Evolutionary conservation across 495 filamentous ascomycete genomes (phyloP), one percentile per base, ranked within the genome.

Genomic region (Xylaria acuta): DNA sequence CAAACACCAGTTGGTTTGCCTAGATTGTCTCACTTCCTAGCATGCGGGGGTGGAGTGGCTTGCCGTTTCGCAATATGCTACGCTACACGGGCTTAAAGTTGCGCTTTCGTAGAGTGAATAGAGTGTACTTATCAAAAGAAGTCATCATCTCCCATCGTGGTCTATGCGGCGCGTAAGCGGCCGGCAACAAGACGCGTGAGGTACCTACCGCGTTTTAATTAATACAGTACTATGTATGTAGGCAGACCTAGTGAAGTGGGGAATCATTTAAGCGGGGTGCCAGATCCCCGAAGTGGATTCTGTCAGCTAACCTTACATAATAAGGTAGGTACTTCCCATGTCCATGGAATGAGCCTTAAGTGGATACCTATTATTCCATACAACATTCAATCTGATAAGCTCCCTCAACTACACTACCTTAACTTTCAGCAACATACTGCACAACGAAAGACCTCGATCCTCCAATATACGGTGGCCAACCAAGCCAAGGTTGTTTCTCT

Each of bases 131-230:
- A 60, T 60, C 34, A 60, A 22, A 60, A 38, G 30, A 38, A 60
- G 58, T 60, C 32, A 60, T 22, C 58, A 36, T 59, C 59, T 25
- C 59, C 7, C 12, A 22, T 30, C 14, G 38, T 30, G 38, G 38
- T 8, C 60, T 16, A 41, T 64, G 60, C 22, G 36, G 22, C 60
- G 60, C 60, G 60, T 41, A 40, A 25, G 20, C 9, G 20, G 4
- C 22, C n/a, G 1, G 36, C n/a, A 41, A 63, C n/a, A 63, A n/a
- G 40, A 49, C 63, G 63, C 63, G 63, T 49, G 20, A 56, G 53
- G 27, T 14, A 56, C 58, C n/a, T 60, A 38, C 32, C 58, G 58
- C 58, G 58, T 60, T 22, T 60, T 38, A 60, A 60, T 65, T 32
- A 14, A 43, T 32, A n/a, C n/a, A n/a, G n/a, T n/a, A n/a, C n/a